A percentile compares a stretch with the other conserved stretches of the same genome.
These are phyloP conservation scores for Stachybotrys echinatus DNA, from an alignment of 2,329 filamentous ascomycete species.

Conservation along the genomic window DNA sequence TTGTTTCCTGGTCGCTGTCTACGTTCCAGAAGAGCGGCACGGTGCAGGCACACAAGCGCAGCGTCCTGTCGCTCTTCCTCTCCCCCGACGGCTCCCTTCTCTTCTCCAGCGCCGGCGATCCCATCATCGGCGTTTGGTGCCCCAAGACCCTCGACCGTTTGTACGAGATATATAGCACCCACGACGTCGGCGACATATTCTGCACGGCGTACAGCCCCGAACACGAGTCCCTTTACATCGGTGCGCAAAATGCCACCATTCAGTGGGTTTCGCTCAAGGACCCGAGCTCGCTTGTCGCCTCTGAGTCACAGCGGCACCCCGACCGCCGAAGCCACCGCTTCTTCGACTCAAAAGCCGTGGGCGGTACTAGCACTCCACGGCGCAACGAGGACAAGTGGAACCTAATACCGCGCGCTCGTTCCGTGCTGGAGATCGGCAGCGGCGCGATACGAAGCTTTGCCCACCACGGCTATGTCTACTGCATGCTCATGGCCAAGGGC, in stretches of 20 bases:
- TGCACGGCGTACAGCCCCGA: conserved; percentile 83
- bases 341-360: conserved; percentile 85
- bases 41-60: conserved; percentile 86
- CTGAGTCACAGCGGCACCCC: conserved; percentile 64
- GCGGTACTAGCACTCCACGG: conserved; percentile 72
- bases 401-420: conserved; percentile 47
- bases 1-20: conserved; percentile 83
- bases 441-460: conserved; percentile 82
- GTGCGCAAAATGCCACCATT: conserved; percentile 89
- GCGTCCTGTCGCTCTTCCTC: conserved; percentile 79
- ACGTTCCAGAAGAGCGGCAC: conserved; percentile 77
- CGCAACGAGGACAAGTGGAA: conserved; percentile 56
- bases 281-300: conserved; percentile 51
- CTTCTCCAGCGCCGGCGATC: conserved; percentile 90
- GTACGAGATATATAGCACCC: conserved; percentile 87
- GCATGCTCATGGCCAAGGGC: conserved; percentile 81
- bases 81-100: conserved; percentile 70
- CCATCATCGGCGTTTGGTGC: conserved; percentile 91
- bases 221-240: conserved; percentile 80
- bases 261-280: conserved; percentile 83
- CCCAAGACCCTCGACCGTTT: conserved; percentile 69
- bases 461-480: conserved; percentile 93
- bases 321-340: conserved; percentile 78
- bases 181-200: conserved; percentile 94
- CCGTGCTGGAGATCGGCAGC: conserved; percentile 72